Conservation (phyloP, 2,329 filamentous ascomycete species). For the Scedosporium apiospermum region DNA sequence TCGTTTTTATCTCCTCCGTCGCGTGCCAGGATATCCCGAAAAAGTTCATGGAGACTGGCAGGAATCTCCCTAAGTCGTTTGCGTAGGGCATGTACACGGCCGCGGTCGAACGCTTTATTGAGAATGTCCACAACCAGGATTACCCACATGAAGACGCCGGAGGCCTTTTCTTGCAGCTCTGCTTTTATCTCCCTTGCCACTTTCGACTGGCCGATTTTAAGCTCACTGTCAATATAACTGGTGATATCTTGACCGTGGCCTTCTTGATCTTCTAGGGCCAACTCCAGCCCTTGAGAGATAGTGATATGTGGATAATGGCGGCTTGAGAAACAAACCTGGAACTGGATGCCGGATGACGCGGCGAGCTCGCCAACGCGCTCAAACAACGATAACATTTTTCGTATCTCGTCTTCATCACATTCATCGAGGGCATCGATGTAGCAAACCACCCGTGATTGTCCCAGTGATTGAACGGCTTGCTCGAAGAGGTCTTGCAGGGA, state of each 20-base stretch:
- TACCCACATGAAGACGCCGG: slow-evolving; percentile 35
- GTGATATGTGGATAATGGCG: slow-evolving; percentile 36
- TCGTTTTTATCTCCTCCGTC: background rate
- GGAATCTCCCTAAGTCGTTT: background rate
- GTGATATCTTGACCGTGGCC: background rate
- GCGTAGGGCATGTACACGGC: slow-evolving; percentile 7
- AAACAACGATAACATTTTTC: slow-evolving; percentile 33
- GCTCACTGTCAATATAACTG: background rate
- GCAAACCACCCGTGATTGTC: slow-evolving; percentile 9
- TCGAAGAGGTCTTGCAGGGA: background rate
- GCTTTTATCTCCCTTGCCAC: background rate
- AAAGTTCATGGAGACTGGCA: background rate
- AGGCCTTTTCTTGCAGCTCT: slow-evolving; percentile 25
- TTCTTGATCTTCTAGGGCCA: background rate
- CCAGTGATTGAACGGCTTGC: slow-evolving; percentile 5
- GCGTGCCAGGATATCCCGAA: background rate
- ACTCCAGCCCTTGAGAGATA: slow-evolving; percentile 14
- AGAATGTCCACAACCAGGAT: slow-evolving; percentile 28
- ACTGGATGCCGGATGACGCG: background rate
- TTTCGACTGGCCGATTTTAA: slow-evolving; percentile 4
- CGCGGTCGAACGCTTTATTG: slow-evolving; percentile 21
- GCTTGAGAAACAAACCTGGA: slow-evolving; percentile 34
- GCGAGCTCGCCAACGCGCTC: slow-evolving; percentile 24
- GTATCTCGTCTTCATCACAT: slow-evolving; percentile 30
- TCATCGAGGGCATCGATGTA: slow-evolving; percentile 39